These are phyloP conservation scores for Lipomyces starkeyi DNA, from an alignment of 805 yeast genomes.

Conservation along the genomic window DNA sequence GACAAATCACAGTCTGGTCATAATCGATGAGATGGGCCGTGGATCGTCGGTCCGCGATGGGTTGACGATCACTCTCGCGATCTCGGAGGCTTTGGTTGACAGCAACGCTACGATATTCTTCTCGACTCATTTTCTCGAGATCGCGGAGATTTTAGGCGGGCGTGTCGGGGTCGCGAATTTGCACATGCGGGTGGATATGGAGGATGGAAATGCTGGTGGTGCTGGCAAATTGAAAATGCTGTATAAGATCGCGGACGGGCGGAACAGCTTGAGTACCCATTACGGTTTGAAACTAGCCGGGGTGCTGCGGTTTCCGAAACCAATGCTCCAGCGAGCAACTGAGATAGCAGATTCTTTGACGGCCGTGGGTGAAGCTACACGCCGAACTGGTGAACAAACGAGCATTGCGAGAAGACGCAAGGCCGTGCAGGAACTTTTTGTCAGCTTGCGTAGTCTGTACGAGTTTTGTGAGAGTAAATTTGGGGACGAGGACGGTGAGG, in stretches of 20 bases:
- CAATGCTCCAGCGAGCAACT: conserved; percentile 14
- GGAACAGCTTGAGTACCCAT: conserved; percentile 8
- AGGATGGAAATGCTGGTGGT: conserved; percentile 10
- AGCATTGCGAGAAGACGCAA: conserved; percentile 20
- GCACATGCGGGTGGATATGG: conserved; percentile 48
- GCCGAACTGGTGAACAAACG: conserved; percentile 6
- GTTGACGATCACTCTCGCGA: conserved; percentile 56
- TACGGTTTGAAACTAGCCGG: conserved; percentile 28
- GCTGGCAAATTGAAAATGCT: conserved; percentile 26
- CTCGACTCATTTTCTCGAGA: conserved; percentile 55
- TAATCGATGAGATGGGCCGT: conserved; percentile 64
- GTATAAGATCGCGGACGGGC: conserved; percentile 28
- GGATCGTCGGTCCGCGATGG: conserved; percentile 61
- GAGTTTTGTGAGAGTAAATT: conserved; percentile 17
- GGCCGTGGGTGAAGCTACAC: conserved; percentile 1
- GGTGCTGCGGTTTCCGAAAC: conserved; percentile 24
- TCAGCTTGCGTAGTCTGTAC: conserved; percentile 20
- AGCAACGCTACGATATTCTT: conserved; percentile 47
- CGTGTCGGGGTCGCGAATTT: conserved; percentile 49
- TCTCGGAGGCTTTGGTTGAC: conserved; percentile 49
- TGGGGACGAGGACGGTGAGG: conserved; percentile 10
- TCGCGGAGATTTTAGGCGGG: conserved; percentile 48
- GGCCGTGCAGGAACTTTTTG: conserved; percentile 17
- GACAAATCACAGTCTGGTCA: conserved; percentile 47
- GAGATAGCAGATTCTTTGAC: conserved; percentile 15